These are phyloP conservation scores for Agapanthus africanus DNA, from an alignment of 106 monocot species.

Conservation along the genomic window DNA sequence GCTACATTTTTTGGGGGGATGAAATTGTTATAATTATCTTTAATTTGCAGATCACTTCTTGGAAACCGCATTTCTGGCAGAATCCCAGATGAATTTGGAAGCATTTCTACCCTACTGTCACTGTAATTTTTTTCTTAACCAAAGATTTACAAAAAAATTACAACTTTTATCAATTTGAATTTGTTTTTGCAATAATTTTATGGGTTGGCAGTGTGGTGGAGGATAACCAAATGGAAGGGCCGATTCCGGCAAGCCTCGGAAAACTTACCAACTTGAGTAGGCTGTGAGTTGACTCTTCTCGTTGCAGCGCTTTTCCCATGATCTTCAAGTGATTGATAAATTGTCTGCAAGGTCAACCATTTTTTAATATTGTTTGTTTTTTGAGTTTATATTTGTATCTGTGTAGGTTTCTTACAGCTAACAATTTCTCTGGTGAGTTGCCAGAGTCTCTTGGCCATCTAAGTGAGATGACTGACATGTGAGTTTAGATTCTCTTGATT, in stretches of 20 bases:
- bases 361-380: too few relatives aligned
- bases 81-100: slow-evolving; percentile 44
- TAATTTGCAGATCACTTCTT: slow-evolving; percentile 23
- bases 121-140: slow-evolving; percentile 33
- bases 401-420: slow-evolving; percentile 16
- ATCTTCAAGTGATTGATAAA: too few relatives aligned
- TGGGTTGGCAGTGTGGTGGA: slow-evolving; percentile 11
- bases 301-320: too few relatives aligned
- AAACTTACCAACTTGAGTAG: slow-evolving; percentile 16
- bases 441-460: slow-evolving; percentile 38
- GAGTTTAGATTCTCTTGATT: too few relatives aligned
- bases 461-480: slow-evolving; percentile 29
- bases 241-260: slow-evolving; percentile 11
- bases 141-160: too few relatives aligned
- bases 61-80: slow-evolving; percentile 38
- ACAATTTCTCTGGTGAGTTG: slow-evolving; percentile 29
- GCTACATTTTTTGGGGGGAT: neutral
- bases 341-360: too few relatives aligned
- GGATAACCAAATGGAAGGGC: slow-evolving; percentile 15
- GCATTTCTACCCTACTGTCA: slow-evolving; percentile 27
- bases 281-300: slow-evolving; percentile 9
- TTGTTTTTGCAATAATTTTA: too few relatives aligned
- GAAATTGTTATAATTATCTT: neutral
- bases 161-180: neutral
- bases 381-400: neutral